Base-by-base conservation (phyloP, 1,284 basidiomycete genomes). In the Xanthoconium separans region DNA sequence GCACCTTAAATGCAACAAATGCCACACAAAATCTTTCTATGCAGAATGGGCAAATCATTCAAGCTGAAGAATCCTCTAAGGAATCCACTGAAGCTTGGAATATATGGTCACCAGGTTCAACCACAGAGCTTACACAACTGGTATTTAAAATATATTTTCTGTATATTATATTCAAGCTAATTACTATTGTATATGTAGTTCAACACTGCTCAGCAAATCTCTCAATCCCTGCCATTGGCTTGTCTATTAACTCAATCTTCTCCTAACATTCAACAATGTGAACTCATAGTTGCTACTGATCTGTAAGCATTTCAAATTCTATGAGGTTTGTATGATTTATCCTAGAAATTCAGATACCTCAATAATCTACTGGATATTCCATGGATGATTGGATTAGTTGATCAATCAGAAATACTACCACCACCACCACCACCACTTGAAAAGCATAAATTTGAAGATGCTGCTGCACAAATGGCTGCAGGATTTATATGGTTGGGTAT, bases 401-500 rank as follows among this genome's bases (percentile, higher is more conserved):
- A 16, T 18, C 6, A 15, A 44, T 16, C 8, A 20, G n/a, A 20
- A 20, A 4, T n/a, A 13, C 6, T 33, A n/a, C n/a, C n/a, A n/a
- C n/a, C n/a, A 0, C 7, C 11, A 40, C 8, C 12, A 34, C 15
- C 43, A 13, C 16, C 24, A 8, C 20, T 51, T 18, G 9, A 24
- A 3, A 3, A 4, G 2, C 22, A 15, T 0, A 6, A 40, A 16
- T 18, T 55, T 31, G 41, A 64, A 13, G 22, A 46, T 53, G 51
- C 30, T 6, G 7, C 65, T 20, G 46, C 60, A 44, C 22, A 46
- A 13, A 6, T 47, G 4, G 41, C 52, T 27, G 58, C 63, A 9
- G 30, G 44, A 44, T 20, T 42, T n/a, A 22, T 58, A 3, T 62
- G 61, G 61, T 18, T 56, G 7, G 62, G 60, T 60, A 36, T 45